Percentiles rank a stretch among this genome's conserved stretches.
Conservation (phyloP, 2,329 filamentous ascomycete genomes). For the Claviceps digitariae region DNA sequence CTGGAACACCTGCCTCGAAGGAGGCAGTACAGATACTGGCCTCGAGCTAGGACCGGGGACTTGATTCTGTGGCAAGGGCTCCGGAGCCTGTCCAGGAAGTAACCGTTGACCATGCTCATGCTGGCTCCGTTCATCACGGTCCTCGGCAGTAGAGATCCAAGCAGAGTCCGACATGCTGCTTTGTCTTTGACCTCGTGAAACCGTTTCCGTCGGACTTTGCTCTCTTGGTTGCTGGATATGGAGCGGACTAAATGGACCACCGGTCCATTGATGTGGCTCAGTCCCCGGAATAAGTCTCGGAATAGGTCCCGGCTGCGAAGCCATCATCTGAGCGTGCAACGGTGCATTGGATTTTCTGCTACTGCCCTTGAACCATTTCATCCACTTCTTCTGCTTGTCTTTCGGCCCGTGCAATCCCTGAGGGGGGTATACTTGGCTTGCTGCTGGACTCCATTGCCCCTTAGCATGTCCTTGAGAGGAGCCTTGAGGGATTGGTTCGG, state of each 20-base stretch:
- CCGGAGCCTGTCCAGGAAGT: neutral
- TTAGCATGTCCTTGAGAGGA: neutral
- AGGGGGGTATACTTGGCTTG: neutral
- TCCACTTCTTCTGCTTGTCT: slow-evolving; percentile 16
- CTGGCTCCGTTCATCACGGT: neutral
- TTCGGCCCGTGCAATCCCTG: slow-evolving; percentile 1
- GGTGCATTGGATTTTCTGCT: slow-evolving; percentile 1
- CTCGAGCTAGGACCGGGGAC: too few relatives aligned
- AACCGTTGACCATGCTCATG: neutral
- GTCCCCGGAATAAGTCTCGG: neutral
- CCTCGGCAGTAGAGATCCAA: neutral
- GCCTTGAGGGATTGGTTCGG: neutral
- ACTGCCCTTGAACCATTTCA: slow-evolving; percentile 17
- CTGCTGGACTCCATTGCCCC: neutral
- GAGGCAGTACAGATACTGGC: too few relatives aligned
- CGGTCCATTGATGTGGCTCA: slow-evolving; percentile 1
- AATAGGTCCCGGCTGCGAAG: neutral
- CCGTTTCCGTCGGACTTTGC: slow-evolving; percentile 1
- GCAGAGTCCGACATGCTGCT: slow-evolving; percentile 2
- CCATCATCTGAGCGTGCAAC: slow-evolving; percentile 3
- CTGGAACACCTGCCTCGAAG: too few relatives aligned
- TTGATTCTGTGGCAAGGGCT: too few relatives aligned
- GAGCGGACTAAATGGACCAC: slow-evolving; percentile 1
- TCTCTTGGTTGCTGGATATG: slow-evolving; percentile 5
- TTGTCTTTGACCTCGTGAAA: neutral